Percentiles rank a stretch among this genome's conserved stretches.
phyloP scores from a whole-genome alignment of 2,329 filamentous ascomycete genomes.

The Ascochyta clinopodiicola region DNA sequence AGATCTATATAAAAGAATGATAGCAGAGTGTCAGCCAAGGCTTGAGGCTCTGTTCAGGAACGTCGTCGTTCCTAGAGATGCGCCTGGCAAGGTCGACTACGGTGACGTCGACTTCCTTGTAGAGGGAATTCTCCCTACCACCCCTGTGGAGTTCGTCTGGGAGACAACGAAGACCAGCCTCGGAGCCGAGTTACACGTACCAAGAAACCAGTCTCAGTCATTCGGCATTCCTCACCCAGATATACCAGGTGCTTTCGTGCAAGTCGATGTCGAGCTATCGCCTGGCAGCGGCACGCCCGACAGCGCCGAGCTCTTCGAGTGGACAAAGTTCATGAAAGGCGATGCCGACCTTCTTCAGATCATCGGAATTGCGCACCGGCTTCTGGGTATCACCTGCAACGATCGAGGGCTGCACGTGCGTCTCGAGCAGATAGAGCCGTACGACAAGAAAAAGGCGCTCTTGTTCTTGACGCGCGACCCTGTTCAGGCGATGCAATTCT shows the following conservation, averaged over 20 bases:
- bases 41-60: conserved; percentile 61
- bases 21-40: conserved; percentile 53
- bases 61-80: conserved; percentile 70
- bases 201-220: conserved; percentile 38
- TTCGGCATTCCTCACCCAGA: conserved; percentile 59
- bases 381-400: conserved; percentile 70
- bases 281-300: conserved; percentile 37
- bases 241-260: conserved; percentile 57
- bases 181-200: conserved; percentile 49
- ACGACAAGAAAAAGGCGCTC: conserved; percentile 63
- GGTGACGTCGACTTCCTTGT: conserved; percentile 79
- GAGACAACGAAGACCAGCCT: conserved; percentile 52
- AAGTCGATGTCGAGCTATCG: conserved; percentile 72
- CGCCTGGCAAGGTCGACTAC: conserved; percentile 69
- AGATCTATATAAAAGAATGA: conserved; percentile 62
- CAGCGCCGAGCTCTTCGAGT: conserved; percentile 54
- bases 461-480: conserved; percentile 68
- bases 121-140: conserved; percentile 20
- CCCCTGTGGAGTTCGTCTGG: conserved; percentile 28
- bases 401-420: conserved; percentile 69
- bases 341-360: conserved; percentile 77
- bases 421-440: conserved; percentile 69
- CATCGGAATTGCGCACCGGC: conserved; percentile 68
- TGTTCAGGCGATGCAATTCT: conserved; percentile 63
- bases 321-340: conserved; percentile 71